Conservation (phyloP, 371 early-diverging fungal species). For the Chytridiales sp. region DNA sequence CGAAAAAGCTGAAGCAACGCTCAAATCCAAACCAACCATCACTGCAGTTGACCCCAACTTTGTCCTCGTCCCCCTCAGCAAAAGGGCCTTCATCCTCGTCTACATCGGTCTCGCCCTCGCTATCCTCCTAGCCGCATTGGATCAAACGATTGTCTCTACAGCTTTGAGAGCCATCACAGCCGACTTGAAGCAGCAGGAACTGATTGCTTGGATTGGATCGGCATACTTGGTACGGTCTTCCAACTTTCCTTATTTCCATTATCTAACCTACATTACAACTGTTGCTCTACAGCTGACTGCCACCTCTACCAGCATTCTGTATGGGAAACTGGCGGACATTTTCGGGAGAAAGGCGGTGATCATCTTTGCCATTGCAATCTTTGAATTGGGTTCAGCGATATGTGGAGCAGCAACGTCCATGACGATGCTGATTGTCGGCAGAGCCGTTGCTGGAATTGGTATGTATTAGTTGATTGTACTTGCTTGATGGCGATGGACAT, state of each 20-base stretch:
- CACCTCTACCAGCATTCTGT: conserved; percentile 46
- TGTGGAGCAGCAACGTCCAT: conserved; percentile 60
- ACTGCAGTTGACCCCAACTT: too few relatives aligned
- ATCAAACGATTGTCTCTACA: conserved; percentile 69
- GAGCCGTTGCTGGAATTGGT: conserved; percentile 54
- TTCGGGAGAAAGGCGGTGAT: conserved; percentile 69
- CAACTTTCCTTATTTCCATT: conserved; percentile 10
- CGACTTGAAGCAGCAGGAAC: conserved; percentile 54
- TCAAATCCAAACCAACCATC: too few relatives aligned
- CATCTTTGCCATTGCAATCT: conserved; percentile 56
- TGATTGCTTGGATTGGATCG: conserved; percentile 59
- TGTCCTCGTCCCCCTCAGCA: conserved; percentile 14
- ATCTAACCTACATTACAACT: not conserved
- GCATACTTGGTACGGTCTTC: conserved; percentile 25
- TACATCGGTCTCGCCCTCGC: conserved; percentile 23
- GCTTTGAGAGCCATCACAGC: conserved; percentile 32
- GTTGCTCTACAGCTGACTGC: not conserved
- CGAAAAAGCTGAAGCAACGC: too few relatives aligned
- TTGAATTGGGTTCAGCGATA: conserved; percentile 60
- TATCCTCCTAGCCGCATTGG: conserved; percentile 65
- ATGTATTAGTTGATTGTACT: conserved; percentile 8
- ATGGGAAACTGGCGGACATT: conserved; percentile 68
- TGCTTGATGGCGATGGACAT: not conserved
- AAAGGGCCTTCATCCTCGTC: conserved; percentile 18
- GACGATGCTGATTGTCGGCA: conserved; percentile 69